Evolutionary conservation across 129 eudicot species (phyloP).

Genomic region (Apium graveolens): DNA sequence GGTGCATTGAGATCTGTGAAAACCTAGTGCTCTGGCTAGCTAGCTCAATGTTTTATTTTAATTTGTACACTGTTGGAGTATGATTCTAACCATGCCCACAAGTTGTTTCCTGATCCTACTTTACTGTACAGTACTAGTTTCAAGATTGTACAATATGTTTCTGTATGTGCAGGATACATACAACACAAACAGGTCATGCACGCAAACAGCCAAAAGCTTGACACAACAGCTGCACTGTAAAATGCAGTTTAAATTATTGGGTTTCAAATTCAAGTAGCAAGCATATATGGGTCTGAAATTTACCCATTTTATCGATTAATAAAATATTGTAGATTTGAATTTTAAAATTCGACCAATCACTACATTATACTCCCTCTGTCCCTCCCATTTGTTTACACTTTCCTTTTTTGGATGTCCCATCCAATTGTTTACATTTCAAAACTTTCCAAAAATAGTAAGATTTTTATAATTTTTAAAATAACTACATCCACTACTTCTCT

Average conservation of each 20-base stretch:
- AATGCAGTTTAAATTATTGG: background rate
- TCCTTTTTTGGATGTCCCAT: too few species aligned
- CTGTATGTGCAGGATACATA: conserved; percentile 19
- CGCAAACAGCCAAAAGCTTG: conserved; percentile 34
- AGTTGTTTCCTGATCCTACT: background rate
- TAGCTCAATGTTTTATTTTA: background rate
- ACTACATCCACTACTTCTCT: too few species aligned
- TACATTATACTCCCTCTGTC: too few species aligned
- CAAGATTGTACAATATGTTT: background rate
- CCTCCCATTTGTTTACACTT: too few species aligned
- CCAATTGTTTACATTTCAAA: too few species aligned
- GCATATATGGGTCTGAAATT: too few species aligned
- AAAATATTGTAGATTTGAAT: too few species aligned
- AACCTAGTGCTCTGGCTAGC: background rate
- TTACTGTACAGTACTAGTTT: background rate
- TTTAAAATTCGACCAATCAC: too few species aligned
- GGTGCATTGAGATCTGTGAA: conserved; percentile 48
- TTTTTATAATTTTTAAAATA: too few species aligned
- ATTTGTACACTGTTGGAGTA: background rate
- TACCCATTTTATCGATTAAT: too few species aligned
- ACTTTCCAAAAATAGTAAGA: too few species aligned
- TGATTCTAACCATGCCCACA: background rate
- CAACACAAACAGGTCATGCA: conserved; percentile 34
- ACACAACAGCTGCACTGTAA: conserved; percentile 21
- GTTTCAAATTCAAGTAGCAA: conserved; percentile 14